Conservation (phyloP, 768 basidiomycete genomes). For the Fistulinella prunicolor region DNA sequence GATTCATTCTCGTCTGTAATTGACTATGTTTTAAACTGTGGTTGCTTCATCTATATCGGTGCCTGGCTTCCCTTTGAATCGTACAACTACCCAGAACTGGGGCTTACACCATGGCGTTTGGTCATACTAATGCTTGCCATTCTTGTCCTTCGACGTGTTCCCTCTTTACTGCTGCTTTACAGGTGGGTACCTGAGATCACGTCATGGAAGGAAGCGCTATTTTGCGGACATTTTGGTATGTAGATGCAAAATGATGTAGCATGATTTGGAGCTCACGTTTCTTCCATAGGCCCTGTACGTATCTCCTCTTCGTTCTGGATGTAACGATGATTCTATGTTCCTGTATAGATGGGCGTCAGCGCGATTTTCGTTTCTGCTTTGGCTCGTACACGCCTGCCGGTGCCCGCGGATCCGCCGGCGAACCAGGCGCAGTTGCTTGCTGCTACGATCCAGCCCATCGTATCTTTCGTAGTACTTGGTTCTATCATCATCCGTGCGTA, state of each 20-base stretch:
- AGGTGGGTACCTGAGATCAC: constrained; percentile 84
- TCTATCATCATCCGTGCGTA: constrained; percentile 80
- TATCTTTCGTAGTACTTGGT: constrained; percentile 81
- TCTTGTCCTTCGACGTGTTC: constrained; percentile 76
- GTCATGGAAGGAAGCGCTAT: constrained; percentile 83
- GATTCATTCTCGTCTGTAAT: constrained; percentile 89
- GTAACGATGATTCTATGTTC: not conserved
- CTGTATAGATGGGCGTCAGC: constrained; percentile 80
- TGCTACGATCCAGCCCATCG: constrained; percentile 73
- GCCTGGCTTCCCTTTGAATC: constrained; percentile 76
- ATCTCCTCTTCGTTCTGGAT: not conserved
- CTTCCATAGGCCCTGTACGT: constrained; percentile 50
- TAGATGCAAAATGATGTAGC: constrained; percentile 4
- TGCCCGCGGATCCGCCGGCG: constrained; percentile 55
- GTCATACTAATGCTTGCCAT: constrained; percentile 64
- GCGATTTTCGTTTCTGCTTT: constrained; percentile 85
- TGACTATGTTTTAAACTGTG: constrained; percentile 81
- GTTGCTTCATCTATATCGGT: constrained; percentile 80
- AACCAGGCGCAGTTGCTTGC: constrained; percentile 74
- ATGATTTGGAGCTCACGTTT: constrained; percentile 1
- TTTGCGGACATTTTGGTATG: constrained; percentile 87
- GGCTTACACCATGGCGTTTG: constrained; percentile 69
- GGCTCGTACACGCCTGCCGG: constrained; percentile 60
- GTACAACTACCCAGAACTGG: constrained; percentile 55
- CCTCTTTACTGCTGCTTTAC: constrained; percentile 72